Percentiles rank a stretch among this genome's conserved stretches.
phyloP scores from a whole-genome alignment of 2,329 filamentous ascomycete genomes.

The Penicillium sp. region DNA sequence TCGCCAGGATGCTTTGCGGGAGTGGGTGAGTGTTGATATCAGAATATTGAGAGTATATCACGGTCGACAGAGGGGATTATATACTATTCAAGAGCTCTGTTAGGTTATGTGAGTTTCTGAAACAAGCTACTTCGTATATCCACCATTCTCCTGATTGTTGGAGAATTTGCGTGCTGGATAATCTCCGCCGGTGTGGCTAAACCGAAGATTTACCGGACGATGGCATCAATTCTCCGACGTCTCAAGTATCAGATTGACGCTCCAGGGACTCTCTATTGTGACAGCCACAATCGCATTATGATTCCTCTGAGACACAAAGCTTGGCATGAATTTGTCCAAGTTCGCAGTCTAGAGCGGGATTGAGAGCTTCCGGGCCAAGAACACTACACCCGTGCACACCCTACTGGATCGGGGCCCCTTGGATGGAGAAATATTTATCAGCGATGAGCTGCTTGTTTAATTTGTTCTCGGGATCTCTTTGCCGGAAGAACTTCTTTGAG shows the following conservation, averaged over 20 bases:
- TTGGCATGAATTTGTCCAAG: constrained; percentile 8
- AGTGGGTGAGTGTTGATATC: neutral
- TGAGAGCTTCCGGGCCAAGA: neutral
- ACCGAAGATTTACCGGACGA: neutral
- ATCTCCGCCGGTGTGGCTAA: neutral
- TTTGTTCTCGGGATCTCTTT: neutral
- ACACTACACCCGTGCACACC: neutral
- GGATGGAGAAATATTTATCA: neutral
- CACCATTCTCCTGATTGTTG: neutral
- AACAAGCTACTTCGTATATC: neutral
- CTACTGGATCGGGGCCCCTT: neutral
- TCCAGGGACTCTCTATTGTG: neutral
- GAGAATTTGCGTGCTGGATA: constrained; percentile 3
- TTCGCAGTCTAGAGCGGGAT: neutral
- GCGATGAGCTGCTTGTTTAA: neutral
- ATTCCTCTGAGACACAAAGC: neutral
- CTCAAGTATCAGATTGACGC: constrained; percentile 10
- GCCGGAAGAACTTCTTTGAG: constrained; percentile 5
- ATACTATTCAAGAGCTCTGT: neutral
- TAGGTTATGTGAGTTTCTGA: neutral
- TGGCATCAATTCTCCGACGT: constrained; percentile 12
- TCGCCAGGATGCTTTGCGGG: neutral
- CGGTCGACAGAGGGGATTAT: neutral
- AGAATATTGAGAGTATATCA: neutral
- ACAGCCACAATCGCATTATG: neutral